Conservation (phyloP, 2,329 filamentous ascomycete genomes). For the Fusarium nanum region DNA sequence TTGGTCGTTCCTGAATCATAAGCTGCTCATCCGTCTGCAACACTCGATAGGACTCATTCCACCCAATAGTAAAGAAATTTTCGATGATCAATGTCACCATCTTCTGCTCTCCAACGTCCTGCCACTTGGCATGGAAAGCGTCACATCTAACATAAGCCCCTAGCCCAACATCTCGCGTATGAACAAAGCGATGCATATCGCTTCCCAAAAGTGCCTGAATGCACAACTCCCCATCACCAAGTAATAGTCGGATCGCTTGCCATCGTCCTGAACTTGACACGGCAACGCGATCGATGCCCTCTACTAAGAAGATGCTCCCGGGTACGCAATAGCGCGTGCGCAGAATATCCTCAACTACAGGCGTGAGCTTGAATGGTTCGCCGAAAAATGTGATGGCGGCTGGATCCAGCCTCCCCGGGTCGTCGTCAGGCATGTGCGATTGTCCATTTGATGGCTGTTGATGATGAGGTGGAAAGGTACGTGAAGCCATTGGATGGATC, state of each 20-base stretch:
- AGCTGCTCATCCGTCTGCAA: conserved; percentile 27
- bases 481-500: neutral
- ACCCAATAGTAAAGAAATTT: conserved; percentile 60
- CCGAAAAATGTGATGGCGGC: conserved; percentile 44
- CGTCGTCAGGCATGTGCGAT: conserved; percentile 41
- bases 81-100: conserved; percentile 61
- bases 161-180: conserved; percentile 57
- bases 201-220: conserved; percentile 63
- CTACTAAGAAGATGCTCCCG: conserved; percentile 63
- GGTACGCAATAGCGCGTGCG: conserved; percentile 61
- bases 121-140: conserved; percentile 53
- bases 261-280: conserved; percentile 53
- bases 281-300: conserved; percentile 55
- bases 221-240: conserved; percentile 65
- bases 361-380: conserved; percentile 48
- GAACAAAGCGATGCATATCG: conserved; percentile 61
- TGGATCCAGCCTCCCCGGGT: conserved; percentile 41
- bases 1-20: conserved; percentile 1
- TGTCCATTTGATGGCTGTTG: conserved; percentile 22
- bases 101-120: conserved; percentile 13
- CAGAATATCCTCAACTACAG: conserved; percentile 61
- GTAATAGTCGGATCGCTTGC: conserved; percentile 60
- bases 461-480: neutral
- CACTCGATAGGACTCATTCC: conserved; percentile 56
- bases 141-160: conserved; percentile 64